These are phyloP conservation scores for Microbotryum silenes-acaulis DNA, from an alignment of 1,284 basidiomycete species.

Conservation along the genomic window DNA sequence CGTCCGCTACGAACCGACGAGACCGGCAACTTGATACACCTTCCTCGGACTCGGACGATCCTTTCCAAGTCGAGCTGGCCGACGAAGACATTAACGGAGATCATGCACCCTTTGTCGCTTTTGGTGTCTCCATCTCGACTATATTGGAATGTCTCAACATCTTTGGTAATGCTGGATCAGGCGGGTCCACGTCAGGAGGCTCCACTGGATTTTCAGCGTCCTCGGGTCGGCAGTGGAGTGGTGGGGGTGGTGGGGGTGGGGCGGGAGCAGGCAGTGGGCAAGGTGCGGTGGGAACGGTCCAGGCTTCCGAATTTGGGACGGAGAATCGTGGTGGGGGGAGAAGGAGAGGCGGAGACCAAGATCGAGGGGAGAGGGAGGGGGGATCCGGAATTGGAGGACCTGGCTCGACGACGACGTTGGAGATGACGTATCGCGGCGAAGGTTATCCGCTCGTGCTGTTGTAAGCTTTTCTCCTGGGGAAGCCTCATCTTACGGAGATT, in stretches of 20 bases:
- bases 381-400: slow-evolving; percentile 22
- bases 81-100: slow-evolving; percentile 39
- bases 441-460: slow-evolving; percentile 77
- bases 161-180: slow-evolving; percentile 64
- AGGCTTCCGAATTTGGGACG: slow-evolving; percentile 2
- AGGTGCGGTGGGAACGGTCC: slow-evolving; percentile 27
- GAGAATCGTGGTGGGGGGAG: slow-evolving; percentile 10
- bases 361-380: slow-evolving; percentile 25
- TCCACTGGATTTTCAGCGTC: background rate
- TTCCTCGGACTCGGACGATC: slow-evolving; percentile 25
- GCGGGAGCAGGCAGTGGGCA: background rate
- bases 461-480: slow-evolving; percentile 49
- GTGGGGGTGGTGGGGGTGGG: slow-evolving; percentile 6
- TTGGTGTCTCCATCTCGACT: slow-evolving; percentile 73
- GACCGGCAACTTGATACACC: slow-evolving; percentile 32
- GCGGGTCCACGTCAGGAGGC: slow-evolving; percentile 10
- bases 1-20: slow-evolving; percentile 1
- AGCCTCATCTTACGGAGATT: background rate
- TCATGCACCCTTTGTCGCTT: slow-evolving; percentile 44
- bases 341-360: slow-evolving; percentile 8
- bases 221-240: background rate
- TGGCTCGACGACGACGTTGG: slow-evolving; percentile 58
- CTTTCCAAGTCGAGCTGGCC: slow-evolving; percentile 27
- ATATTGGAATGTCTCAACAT: slow-evolving; percentile 84
- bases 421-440: slow-evolving; percentile 68